Evolutionary conservation across 2,329 filamentous ascomycete genomes (phyloP), one percentile per base, ranked within the genome.

Genomic region (Myriosclerotinia duriaeana): DNA sequence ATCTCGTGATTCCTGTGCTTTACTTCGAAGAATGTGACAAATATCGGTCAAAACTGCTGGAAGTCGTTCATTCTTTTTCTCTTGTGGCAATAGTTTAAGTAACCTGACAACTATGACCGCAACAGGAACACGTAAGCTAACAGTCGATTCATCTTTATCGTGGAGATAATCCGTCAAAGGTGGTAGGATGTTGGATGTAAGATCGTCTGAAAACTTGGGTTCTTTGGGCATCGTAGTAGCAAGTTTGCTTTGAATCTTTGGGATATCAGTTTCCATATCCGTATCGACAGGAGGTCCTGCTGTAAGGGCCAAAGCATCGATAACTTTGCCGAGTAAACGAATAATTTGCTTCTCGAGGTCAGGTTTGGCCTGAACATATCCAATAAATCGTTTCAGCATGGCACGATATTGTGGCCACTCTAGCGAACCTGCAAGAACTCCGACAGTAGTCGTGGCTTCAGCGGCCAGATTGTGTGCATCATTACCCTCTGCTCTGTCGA

Each of bases 381-480:
- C 85, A 66, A 92, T 89, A 74, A 95, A 98, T 67, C 93, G 86
- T 74, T 90, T 88, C 70, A 99, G 85, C 17, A 94, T 87, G 8
- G 91, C 90, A 52, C 92, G 88, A 79, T 94, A 98, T 72, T 97
- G 93, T 50, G 88, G 89, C 93, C 94, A 98, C 74, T 95, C 92
- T 17, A 99, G 79, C 68, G 88, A 92, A 69, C 86, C 83, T 5
- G 90, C 87, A 66, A 99, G 78, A 36, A 84, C 83, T 2, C 91
- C 89, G 67, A 99, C 89, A 0, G 93, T 90, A 12, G 84, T 86
- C n/a, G 93, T 89, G 6, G 94, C 89, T 77, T 97, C 92, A 20
- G 93, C 92, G 60, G 92, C 89, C 64, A 98, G 82, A 60, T 93
- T 94, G 72, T 96, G 90, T 46, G 92, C 93, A 76, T 97, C 92